These are phyloP conservation scores for Lentinula detonsa DNA, from an alignment of 768 basidiomycete species.

Conservation along the genomic window DNA sequence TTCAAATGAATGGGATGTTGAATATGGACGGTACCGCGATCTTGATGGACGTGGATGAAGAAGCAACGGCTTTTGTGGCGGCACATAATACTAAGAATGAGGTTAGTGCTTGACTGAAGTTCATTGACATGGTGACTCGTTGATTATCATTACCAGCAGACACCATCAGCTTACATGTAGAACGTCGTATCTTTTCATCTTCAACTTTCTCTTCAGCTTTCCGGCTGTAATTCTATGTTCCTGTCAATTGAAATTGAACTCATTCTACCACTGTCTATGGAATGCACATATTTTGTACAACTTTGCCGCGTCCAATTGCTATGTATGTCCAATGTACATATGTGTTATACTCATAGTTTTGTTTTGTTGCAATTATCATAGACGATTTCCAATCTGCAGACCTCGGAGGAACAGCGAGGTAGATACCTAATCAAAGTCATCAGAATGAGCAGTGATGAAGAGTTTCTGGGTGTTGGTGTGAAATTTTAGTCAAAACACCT, in stretches of 20 bases:
- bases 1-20: neutral
- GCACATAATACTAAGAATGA: neutral
- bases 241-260: neutral
- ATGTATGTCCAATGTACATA: neutral
- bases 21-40: neutral
- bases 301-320: neutral
- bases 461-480: no score
- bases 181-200: neutral
- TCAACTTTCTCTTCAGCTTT: neutral
- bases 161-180: neutral
- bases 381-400: neutral
- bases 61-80: constrained; percentile 13
- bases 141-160: neutral
- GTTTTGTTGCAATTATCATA: neutral
- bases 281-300: neutral
- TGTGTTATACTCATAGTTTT: neutral
- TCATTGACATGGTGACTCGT: neutral
- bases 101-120: neutral
- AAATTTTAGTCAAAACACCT: no score
- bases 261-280: neutral
- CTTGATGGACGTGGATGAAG: constrained; percentile 8
- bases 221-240: neutral
- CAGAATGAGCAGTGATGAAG: no score
- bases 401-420: no score
- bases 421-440: no score